phyloP scores from a whole-genome alignment of 1,284 basidiomycete genomes.

The Sporisorium graminicola region DNA sequence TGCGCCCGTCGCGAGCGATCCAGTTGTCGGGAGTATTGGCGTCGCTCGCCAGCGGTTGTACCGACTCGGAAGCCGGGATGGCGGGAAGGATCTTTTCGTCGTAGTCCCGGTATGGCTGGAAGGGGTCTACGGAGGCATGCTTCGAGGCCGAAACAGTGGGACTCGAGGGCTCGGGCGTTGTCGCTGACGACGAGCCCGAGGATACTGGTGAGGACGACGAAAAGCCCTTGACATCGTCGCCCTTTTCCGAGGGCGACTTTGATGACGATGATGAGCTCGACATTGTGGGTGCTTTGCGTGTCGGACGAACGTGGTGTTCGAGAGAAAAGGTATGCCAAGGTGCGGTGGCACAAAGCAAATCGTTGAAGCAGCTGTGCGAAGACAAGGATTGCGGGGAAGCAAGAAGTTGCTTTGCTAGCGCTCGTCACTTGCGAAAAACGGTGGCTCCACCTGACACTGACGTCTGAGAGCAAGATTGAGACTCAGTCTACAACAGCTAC shows the following conservation, averaged over 20 bases:
- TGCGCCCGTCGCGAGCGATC: constrained; percentile 60
- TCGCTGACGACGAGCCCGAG: constrained; percentile 25
- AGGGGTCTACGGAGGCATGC: constrained; percentile 10
- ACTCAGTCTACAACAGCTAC: not conserved
- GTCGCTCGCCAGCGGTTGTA: constrained; percentile 53
- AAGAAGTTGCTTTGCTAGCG: not conserved
- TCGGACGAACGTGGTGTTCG: not conserved
- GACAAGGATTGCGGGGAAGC: constrained; percentile 1
- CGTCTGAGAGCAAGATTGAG: not conserved
- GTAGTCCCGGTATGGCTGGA: constrained; percentile 29
- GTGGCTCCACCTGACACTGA: not conserved
- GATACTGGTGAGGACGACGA: constrained; percentile 23
- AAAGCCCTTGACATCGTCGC: constrained; percentile 14
- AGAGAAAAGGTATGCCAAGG: not conserved
- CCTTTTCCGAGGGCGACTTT: constrained; percentile 31
- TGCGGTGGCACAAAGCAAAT: not conserved
- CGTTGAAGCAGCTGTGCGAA: not conserved
- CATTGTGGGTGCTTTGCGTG: constrained; percentile 1
- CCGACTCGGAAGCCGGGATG: constrained; percentile 40
- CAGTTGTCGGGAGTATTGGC: constrained; percentile 60
- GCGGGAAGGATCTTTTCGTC: constrained; percentile 41
- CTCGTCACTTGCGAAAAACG: not conserved
- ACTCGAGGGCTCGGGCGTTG: constrained; percentile 45
- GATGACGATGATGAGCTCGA: constrained; percentile 38
- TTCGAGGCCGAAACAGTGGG: constrained; percentile 15